phyloP scores from a whole-genome alignment of 2,329 filamentous ascomycete species.

The Aspergillus tubingensis region DNA sequence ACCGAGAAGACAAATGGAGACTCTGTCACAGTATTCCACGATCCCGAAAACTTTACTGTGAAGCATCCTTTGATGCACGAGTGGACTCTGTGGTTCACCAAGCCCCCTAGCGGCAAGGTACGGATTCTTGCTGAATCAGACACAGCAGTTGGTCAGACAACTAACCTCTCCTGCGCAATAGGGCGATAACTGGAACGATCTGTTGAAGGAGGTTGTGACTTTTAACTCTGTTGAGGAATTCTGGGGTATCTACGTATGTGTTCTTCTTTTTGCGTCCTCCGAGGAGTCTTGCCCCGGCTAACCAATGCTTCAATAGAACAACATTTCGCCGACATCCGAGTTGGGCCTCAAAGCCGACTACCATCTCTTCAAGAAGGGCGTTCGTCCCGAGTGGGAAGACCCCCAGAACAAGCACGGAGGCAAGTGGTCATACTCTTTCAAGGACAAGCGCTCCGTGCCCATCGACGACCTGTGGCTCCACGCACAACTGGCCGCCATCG shows the following conservation, averaged over 20 bases:
- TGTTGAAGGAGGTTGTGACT: slow-evolving; percentile 97
- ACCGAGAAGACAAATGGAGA: slow-evolving; percentile 50
- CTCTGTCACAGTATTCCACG: slow-evolving; percentile 92
- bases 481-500: slow-evolving; percentile 93
- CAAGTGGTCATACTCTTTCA: slow-evolving; percentile 98
- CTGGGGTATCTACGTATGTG: slow-evolving; percentile 95
- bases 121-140: slow-evolving; percentile 23
- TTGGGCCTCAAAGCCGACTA: slow-evolving; percentile 98
- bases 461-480: slow-evolving; percentile 97
- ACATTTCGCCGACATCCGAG: slow-evolving; percentile 94
- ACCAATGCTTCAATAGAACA: slow-evolving; percentile 69
- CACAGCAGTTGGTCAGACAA: neutral
- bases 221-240: slow-evolving; percentile 99
- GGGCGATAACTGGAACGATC: slow-evolving; percentile 98
- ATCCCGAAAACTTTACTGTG: slow-evolving; percentile 98
- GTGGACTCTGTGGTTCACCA: slow-evolving; percentile 99
- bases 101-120: slow-evolving; percentile 94
- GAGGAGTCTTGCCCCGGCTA: slow-evolving; percentile 13
- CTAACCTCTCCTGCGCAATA: slow-evolving; percentile 40
- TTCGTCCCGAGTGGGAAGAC: slow-evolving; percentile 98
- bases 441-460: slow-evolving; percentile 87
- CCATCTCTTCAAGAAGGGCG: slow-evolving; percentile 97
- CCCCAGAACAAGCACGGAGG: slow-evolving; percentile 98
- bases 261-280: slow-evolving; percentile 1
- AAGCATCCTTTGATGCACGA: slow-evolving; percentile 97